Conservation (phyloP, 208 protist species). For the Porcisia deanei region DNA sequence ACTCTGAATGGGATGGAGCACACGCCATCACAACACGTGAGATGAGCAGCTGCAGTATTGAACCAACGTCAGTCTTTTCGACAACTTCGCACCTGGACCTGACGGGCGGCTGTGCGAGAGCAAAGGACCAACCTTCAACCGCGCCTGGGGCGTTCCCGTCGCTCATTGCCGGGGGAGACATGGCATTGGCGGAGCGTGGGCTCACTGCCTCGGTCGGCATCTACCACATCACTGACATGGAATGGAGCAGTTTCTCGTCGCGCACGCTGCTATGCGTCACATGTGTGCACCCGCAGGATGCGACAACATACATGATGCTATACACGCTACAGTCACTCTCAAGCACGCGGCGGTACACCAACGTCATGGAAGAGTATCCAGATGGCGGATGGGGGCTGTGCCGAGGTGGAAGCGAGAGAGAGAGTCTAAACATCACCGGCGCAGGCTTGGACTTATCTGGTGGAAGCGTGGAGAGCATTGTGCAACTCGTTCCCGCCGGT, state of each 20-base stretch:
- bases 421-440: conserved; percentile 1
- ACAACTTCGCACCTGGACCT: conserved; percentile 19
- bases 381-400: conserved; percentile 25
- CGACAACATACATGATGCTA: conserved; percentile 45
- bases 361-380: conserved; percentile 36
- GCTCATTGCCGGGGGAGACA: conserved; percentile 5
- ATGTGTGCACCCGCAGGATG: conserved; percentile 47
- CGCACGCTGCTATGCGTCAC: conserved; percentile 81
- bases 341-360: conserved; percentile 34
- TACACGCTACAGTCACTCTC: conserved; percentile 70
- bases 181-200: conserved; percentile 44
- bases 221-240: conserved; percentile 49
- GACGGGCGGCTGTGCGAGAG: neutral
- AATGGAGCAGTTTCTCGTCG: conserved; percentile 64
- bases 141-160: neutral
- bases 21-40: neutral
- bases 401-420: conserved; percentile 22
- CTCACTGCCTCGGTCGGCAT: conserved; percentile 56
- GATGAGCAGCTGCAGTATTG: conserved; percentile 22
- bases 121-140: neutral
- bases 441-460: neutral
- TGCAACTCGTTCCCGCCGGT: conserved; percentile 47
- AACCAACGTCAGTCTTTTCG: conserved; percentile 31
- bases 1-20: neutral
- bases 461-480: conserved; percentile 15